Percentiles rank a stretch among this genome's conserved stretches.
Evolutionary conservation across 1,139 yeast species (phyloP).

Genomic region (Saccharomyces pastorianus): DNA sequence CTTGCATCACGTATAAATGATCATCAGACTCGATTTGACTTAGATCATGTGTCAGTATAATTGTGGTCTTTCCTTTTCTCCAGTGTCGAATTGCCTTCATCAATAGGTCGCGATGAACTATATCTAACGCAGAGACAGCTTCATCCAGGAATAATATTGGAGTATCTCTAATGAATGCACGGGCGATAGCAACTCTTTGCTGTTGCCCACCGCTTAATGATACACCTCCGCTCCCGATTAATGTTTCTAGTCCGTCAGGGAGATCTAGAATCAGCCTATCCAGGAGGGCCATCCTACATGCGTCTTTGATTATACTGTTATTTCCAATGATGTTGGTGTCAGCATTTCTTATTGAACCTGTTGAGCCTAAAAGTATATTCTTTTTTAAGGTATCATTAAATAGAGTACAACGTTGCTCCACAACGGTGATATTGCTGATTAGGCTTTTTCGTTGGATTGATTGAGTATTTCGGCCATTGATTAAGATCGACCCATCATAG

Average conservation of each 20-base stretch:
- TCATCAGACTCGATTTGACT: conserved; percentile 48
- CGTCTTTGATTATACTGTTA: conserved; percentile 33
- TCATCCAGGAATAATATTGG: conserved; percentile 79
- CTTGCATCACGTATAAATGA: conserved; percentile 47
- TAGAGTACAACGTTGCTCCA: conserved; percentile 61
- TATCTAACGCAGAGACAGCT: conserved; percentile 73
- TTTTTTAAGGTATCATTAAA: conserved; percentile 57
- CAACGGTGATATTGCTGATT: conserved; percentile 54
- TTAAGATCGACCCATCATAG: conserved; percentile 40
- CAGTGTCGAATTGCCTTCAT: conserved; percentile 46
- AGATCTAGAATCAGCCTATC: conserved; percentile 40
- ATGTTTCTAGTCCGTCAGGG: conserved; percentile 49
- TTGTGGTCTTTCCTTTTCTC: conserved; percentile 66
- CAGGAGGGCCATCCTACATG: conserved; percentile 47
- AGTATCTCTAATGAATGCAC: conserved; percentile 66
- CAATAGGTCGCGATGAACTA: conserved; percentile 37
- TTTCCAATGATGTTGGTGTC: conserved; percentile 20
- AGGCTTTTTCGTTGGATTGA: conserved; percentile 46
- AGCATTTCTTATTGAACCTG: conserved; percentile 16
- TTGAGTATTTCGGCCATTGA: conserved; percentile 47
- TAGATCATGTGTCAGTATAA: conserved; percentile 73
- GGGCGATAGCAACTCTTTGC: conserved; percentile 74
- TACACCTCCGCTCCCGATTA: conserved; percentile 40
- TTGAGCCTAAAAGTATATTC: conserved; percentile 48
- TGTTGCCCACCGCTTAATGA: conserved; percentile 86